Base-by-base conservation (phyloP, 2,329 filamentous ascomycete species). In the Botryotinia calthae region DNA sequence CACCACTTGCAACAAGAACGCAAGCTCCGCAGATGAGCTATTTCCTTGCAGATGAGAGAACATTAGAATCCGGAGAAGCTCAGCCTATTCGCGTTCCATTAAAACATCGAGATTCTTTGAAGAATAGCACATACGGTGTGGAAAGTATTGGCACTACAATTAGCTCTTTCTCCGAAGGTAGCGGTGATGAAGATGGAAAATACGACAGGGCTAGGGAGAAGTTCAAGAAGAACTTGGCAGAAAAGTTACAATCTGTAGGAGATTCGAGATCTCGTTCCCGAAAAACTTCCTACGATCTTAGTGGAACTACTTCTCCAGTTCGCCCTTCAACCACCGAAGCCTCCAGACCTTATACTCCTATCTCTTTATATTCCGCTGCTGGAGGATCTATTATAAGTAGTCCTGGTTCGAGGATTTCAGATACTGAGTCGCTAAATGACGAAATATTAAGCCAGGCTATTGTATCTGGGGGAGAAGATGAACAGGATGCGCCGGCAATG, bases 321-420 rank as follows among this genome's bases (percentile, higher is more conserved):
- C 78, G 69, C 76, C 78, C 72, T 72, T 82, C 76, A 66, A 81
- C 81, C 58, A 76, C 80, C 54, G 79, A 78, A 40, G 77, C 81
- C 54, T 86, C 85, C 25, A 82, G 82, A 72, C 84, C 85, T 12
- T 83, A 84, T 58, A 87, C 85, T 1, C 85, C 85, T 16, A 80
- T 80, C 8, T 80, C 84, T 70, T 81, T 84, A 67, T 82, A 81
- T 16, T 82, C 82, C 14, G 83, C 83, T 16, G 82, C 81, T 56
- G 79, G 82, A 18, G 81, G 80, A 25, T 86, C 85, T 0, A 76
- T 81, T 22, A 78, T 86, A 44, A 88, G 87, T 75, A 85, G 83
- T 70, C 81, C 84, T 16, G 87, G 85, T 77, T 88, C 87, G 4
- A 83, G 84, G 73, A 84, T 85, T 77, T 88, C 87, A 2, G 82